Percentiles rank a stretch among this genome's conserved stretches.
These are phyloP conservation scores for Aschersonia sp. DNA, from an alignment of 2,329 filamentous ascomycete species.

Conservation along the genomic window DNA sequence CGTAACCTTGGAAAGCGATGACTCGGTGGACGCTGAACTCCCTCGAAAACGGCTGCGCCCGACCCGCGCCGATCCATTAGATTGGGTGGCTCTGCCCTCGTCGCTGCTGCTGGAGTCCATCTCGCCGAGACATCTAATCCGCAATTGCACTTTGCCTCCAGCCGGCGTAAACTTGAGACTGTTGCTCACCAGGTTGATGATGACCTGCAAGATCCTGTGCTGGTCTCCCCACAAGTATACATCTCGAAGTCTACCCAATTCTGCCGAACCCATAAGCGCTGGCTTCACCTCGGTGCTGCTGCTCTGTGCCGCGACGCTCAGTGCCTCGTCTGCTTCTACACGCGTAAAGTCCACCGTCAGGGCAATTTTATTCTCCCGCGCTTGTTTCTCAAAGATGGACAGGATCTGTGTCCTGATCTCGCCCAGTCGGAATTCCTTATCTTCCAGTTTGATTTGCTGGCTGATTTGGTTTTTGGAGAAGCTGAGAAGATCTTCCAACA, in stretches of 20 bases:
- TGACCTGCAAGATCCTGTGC: slow-evolving; percentile 79
- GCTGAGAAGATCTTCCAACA: slow-evolving; percentile 77
- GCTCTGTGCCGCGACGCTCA: slow-evolving; percentile 16
- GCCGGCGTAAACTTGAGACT: slow-evolving; percentile 79
- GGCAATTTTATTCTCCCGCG: slow-evolving; percentile 61
- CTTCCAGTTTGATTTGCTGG: slow-evolving; percentile 66
- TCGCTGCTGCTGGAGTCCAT: slow-evolving; percentile 22
- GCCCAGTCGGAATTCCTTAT: slow-evolving; percentile 72
- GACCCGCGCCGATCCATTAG: slow-evolving; percentile 18
- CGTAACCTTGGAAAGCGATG: slow-evolving; percentile 29
- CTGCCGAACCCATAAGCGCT: slow-evolving; percentile 48
- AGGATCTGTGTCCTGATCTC: slow-evolving; percentile 72
- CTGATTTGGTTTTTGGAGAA: slow-evolving; percentile 95
- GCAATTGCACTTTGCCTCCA: slow-evolving; percentile 60
- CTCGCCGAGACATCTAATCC: slow-evolving; percentile 60
- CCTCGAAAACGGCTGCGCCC: slow-evolving; percentile 28
- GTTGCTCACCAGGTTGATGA: slow-evolving; percentile 88
- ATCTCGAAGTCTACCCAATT: slow-evolving; percentile 58
- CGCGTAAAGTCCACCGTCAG: slow-evolving; percentile 58
- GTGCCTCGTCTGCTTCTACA: slow-evolving; percentile 8
- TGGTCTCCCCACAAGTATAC: slow-evolving; percentile 90
- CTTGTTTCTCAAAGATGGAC: slow-evolving; percentile 83
- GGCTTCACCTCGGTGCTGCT: slow-evolving; percentile 23
- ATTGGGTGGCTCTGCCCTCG: slow-evolving; percentile 34
- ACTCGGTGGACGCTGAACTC: slow-evolving; percentile 34